Evolutionary conservation across 441 rosid genomes (phyloP), one percentile per base, ranked within the genome.

Genomic region (Rhodomyrtus psidioides): DNA sequence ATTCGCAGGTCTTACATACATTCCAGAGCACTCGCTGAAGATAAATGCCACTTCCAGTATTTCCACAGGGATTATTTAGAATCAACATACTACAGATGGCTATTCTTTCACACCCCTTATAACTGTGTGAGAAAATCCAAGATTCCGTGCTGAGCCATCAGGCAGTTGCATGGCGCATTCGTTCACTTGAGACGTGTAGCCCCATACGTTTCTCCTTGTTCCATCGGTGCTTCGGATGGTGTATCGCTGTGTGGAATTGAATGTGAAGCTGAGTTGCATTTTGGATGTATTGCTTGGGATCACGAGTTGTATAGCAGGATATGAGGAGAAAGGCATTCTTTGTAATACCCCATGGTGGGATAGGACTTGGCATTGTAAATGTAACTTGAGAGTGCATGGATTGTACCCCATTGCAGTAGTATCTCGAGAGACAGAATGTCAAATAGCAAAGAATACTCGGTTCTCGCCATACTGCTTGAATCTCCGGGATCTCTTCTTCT

Each of bases 1-100:
- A 54, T 53, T 81, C 34, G 89, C 98, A 97, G 99, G 98, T 93
- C 90, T 92, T 21, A 95, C 96, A 6, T 97, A 95, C 89, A 90
- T 95, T 82, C 98, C 99, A 15, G 97, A 97, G 93, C 93, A 92
- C 90, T 94, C 98, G 3, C 90, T 96, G 90, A 93, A 93, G 96
- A 97, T 97, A 91, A 97, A 95, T 87, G 95, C 99, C n/a, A 94
- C 97, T 42, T 94, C 98, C 83, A 94, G 99, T 92, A 90, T 97
- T 89, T 95, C 96, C 83, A 92, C 95, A 0, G 95, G 81, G 55
- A 44, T 83, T 27, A 53, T 83, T 42, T 83, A 83, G 74, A 23
- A 62, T 62, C 75, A 42, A 62, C 34, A 30, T 62, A 21, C 44
- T 30, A 62, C 76, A 34, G 46, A 30, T 1, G 14, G 26, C 9